Evolutionary conservation across 345 rosid species (phyloP).

Genomic region (Populus pruinosa): DNA sequence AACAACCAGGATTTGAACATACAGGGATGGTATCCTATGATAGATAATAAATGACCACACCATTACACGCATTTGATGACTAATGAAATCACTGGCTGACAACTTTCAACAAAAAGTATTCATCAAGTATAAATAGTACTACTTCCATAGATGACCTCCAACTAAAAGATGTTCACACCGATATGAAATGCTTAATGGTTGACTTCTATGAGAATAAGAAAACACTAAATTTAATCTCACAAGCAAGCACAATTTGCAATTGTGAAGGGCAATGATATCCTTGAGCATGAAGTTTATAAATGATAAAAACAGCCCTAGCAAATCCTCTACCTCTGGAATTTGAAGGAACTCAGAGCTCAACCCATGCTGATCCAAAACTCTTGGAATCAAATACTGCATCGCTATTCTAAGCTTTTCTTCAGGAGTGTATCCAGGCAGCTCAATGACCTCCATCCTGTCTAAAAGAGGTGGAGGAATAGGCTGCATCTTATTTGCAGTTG

Average conservation of each 20-base stretch:
- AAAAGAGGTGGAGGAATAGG: conserved; percentile 95
- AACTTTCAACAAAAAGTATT: background rate
- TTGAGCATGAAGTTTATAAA: background rate
- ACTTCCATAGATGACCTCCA: background rate
- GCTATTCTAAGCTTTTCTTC: conserved; percentile 97
- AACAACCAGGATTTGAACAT: background rate
- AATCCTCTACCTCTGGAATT: conserved; percentile 78
- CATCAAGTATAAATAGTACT: background rate
- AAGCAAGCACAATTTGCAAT: background rate
- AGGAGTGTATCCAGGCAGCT: conserved; percentile 92
- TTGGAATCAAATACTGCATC: conserved; percentile 86
- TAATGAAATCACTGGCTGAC: background rate
- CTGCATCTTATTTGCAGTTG: conserved; percentile 90
- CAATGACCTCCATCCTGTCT: conserved; percentile 98
- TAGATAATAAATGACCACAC: background rate
- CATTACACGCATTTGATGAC: background rate
- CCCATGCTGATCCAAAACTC: conserved; percentile 96
- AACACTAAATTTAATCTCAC: background rate
- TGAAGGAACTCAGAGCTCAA: conserved; percentile 77
- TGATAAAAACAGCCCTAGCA: background rate
- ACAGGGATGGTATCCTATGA: background rate
- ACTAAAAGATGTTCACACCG: background rate
- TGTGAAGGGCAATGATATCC: background rate
- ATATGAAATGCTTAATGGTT: background rate
- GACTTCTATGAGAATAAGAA: background rate